Conservation (phyloP, 345 rosid genomes). For the Boechera stricta region DNA sequence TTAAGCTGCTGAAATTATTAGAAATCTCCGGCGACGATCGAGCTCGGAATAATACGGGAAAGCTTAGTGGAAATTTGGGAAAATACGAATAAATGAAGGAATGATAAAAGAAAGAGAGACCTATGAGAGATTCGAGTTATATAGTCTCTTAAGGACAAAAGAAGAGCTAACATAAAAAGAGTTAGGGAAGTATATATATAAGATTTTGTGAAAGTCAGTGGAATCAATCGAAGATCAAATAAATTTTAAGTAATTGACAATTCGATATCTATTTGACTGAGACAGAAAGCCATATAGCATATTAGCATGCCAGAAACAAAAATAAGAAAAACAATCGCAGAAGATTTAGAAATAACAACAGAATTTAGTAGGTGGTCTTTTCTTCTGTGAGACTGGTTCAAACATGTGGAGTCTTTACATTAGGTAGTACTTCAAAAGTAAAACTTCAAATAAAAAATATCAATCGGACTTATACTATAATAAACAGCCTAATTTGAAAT, state of each 20-base stretch:
- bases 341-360: not conserved
- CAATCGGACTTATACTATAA: not conserved
- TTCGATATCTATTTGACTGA: not conserved
- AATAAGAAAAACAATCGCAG: not conserved
- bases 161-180: conserved; percentile 11
- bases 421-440: not conserved
- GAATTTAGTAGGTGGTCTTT: conserved; percentile 20
- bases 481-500: not conserved
- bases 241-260: not conserved
- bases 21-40: no score
- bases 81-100: no score
- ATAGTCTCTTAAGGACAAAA: conserved; percentile 2
- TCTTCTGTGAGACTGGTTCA: conserved; percentile 27
- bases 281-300: not conserved
- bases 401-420: not conserved
- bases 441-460: not conserved
- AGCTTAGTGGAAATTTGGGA: no score
- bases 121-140: conserved; percentile 1
- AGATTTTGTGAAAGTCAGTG: conserved; percentile 16
- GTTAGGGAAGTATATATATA: not conserved
- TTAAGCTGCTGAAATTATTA: conserved; percentile 24
- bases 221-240: not conserved
- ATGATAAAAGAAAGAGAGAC: conserved; percentile 2
- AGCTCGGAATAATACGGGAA: no score
- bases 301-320: not conserved